Conservation (phyloP, 169 alveolate genomes). For the Plasmodium vinckei region DNA sequence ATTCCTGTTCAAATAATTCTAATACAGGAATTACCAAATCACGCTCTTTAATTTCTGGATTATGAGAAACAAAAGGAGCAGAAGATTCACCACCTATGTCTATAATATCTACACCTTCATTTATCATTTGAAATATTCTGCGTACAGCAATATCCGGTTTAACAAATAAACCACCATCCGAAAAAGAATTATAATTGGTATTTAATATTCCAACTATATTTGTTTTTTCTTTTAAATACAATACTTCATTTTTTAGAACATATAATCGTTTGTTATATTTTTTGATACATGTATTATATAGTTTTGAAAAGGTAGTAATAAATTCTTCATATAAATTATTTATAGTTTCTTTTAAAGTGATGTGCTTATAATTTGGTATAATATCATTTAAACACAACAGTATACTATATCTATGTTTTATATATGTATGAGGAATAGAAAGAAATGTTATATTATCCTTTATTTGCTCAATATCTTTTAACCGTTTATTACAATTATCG, state of each 20-base stretch:
- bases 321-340: slow-evolving; percentile 3
- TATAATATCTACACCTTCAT: slow-evolving; percentile 57
- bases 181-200: slow-evolving; percentile 64
- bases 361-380: slow-evolving; percentile 38
- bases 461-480: slow-evolving; percentile 1
- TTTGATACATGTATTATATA: slow-evolving; percentile 21
- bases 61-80: slow-evolving; percentile 62
- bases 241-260: slow-evolving; percentile 48
- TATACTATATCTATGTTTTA: slow-evolving; percentile 52
- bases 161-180: slow-evolving; percentile 69
- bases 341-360: slow-evolving; percentile 20
- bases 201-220: slow-evolving; percentile 63
- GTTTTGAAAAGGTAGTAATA: slow-evolving; percentile 8
- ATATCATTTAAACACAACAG: slow-evolving; percentile 59
- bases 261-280: slow-evolving; percentile 25
- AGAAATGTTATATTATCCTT: slow-evolving; percentile 28
- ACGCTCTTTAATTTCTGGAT: slow-evolving; percentile 52
- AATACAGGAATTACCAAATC: slow-evolving; percentile 65
- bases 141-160: slow-evolving; percentile 47
- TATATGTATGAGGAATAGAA: slow-evolving; percentile 55
- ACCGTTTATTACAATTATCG: not conserved
- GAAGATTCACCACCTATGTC: slow-evolving; percentile 70
- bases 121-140: slow-evolving; percentile 62
- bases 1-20: slow-evolving; percentile 34
- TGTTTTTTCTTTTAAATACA: slow-evolving; percentile 44